These are phyloP conservation scores for Exophiala alcalophila DNA, from an alignment of 2,329 filamentous ascomycete genomes.

Conservation along the genomic window DNA sequence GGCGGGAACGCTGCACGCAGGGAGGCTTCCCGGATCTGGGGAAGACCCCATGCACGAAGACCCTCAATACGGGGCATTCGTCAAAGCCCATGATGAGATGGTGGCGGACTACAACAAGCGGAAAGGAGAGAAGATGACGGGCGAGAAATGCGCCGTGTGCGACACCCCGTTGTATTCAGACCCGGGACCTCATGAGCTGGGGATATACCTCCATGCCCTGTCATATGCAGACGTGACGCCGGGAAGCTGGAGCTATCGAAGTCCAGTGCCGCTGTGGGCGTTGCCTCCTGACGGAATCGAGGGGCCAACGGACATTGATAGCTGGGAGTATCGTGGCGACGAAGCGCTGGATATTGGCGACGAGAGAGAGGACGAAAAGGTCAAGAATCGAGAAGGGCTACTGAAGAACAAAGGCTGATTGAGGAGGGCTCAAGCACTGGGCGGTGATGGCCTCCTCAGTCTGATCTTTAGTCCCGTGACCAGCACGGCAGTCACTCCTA, in stretches of 20 bases:
- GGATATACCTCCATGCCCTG: conserved; percentile 88
- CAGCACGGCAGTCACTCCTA: too few relatives aligned
- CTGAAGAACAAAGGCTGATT: conserved; percentile 26
- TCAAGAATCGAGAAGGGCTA: conserved; percentile 24
- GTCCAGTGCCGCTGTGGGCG: conserved; percentile 80
- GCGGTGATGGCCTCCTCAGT: too few relatives aligned
- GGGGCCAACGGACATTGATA: conserved; percentile 66
- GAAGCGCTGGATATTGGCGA: conserved; percentile 39
- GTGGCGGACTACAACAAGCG: conserved; percentile 84
- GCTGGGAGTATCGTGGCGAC: conserved; percentile 39
- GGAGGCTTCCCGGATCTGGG: conserved; percentile 11
- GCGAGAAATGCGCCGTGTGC: conserved; percentile 75
- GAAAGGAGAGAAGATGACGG: conserved; percentile 91
- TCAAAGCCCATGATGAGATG: conserved; percentile 66
- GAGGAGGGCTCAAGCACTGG: too few relatives aligned
- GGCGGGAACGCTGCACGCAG: conserved; percentile 36
- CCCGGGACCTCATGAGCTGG: conserved; percentile 83
- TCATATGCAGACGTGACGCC: conserved; percentile 75
- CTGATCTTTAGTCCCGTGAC: too few relatives aligned
- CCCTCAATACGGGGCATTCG: conserved; percentile 22
- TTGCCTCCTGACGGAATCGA: conserved; percentile 70
- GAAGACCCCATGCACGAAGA: conserved; percentile 22
- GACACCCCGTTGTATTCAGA: conserved; percentile 89
- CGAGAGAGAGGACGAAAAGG: conserved; percentile 32
- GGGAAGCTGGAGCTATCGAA: conserved; percentile 84